Base-by-base conservation (phyloP, 2,329 filamentous ascomycete genomes). In the Periglandula ipomoeae region DNA sequence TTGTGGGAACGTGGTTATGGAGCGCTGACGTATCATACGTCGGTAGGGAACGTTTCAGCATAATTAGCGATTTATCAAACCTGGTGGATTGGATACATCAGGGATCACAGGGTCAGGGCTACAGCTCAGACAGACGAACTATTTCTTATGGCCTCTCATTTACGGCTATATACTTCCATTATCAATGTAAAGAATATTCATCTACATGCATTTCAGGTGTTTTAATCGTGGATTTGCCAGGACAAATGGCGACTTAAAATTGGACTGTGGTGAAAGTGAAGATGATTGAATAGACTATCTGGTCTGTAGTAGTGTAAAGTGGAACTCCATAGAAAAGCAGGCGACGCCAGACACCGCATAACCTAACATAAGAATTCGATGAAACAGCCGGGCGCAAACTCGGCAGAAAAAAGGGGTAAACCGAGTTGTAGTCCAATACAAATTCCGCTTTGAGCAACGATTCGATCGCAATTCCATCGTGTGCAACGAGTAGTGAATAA, bases 81-180 rank as follows among this genome's bases (percentile, higher is more conserved):
- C n/a, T 32, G 10, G 13, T 40, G 37, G 15, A 10, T 41, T 41
- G 45, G 45, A 34, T 26, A 22, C 13, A 27, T 5, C n/a, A 5
- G 42, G 41, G 26, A 19, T 19, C 34, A 39, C 5, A 20, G 44
- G 20, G n/a, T n/a, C 15, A 19, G 32, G 24, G 38, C 13, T 10
- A 22, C 22, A 35, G 27, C 35, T 20, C 10, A 20, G 17, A 41
- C 30, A 19, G 19, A 41, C 39, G 15, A 26, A 32, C 17, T 2
- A 47, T 47, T 47, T 42, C 37, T 20, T 24, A 39, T 38, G 17
- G 24, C 32, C 45, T 40, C 24, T 47, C 26, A 13, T 26, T 47
- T 41, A 22, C 37, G 23, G 17, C 24, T n/a, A 19, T 10, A 24
- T 24, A 3, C 4, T 15, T 13, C 15, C 39, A 24, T 41, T 8